Evolutionary conservation across 2,329 filamentous ascomycete species (phyloP), one percentile per base, ranked within the genome.

Genomic region (Trichoderma sp.): DNA sequence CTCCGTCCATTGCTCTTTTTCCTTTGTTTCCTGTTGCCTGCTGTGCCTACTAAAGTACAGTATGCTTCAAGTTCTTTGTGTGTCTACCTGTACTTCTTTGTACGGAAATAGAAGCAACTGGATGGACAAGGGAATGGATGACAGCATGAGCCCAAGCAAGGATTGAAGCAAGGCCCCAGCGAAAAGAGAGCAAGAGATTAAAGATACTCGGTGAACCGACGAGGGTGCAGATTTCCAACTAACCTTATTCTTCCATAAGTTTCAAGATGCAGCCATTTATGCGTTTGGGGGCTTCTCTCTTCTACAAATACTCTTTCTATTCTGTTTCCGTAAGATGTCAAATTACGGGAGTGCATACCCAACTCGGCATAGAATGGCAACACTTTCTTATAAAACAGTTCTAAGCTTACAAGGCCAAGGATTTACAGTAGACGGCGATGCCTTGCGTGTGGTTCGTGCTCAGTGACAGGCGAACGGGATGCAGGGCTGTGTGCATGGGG

Each of bases 231-330:
- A 21, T 9, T 15, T 36, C 21, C 18, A n/a, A 43, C 65, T 60
- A 68, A 68, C 65, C 65, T 68, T 47, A 32, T 68, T 60, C 65
- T 68, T 68, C 56, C 65, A 68, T 60, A 68, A 68, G 18, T 60
- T 68, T 68, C 65, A 68, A 58, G 3, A 63, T 9, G 26, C 34
- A 39, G n/a, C 57, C 57, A 24, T 32, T 53, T 53, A 51, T 65
- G 61, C 61, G 24, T n/a, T 15, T 7, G 36, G 36, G 34, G 36
- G 43, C 12, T 24, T 26, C 12, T 26, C 51, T 56, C 12, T 18
- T 18, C 36, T 39, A 39, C 7, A 6, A 4, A 2, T 3, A 39
- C 18, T 39, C 36, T 5, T 39, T 39, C 36, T 18, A 39, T 39
- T 56, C 26, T 56, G 51, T 63, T 39, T 30, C 43, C 24, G 18